A percentile compares a stretch with the other conserved stretches of the same genome.
phyloP scores from a whole-genome alignment of 1,284 basidiomycete species.

The Paramarasmius palmivorus region DNA sequence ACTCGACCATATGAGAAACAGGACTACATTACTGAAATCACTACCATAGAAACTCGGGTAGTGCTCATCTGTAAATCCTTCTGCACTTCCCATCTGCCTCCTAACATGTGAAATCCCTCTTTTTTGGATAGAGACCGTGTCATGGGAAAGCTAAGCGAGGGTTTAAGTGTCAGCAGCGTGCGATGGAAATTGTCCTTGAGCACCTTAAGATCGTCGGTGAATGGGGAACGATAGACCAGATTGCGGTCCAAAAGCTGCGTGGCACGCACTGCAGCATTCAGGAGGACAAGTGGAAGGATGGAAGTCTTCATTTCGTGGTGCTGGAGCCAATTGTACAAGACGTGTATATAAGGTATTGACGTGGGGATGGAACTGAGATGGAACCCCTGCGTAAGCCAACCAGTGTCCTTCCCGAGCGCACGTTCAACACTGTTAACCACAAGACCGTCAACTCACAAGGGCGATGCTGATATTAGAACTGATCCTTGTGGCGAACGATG shows the following conservation, averaged over 20 bases:
- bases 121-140: slow-evolving; percentile 38
- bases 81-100: slow-evolving; percentile 40
- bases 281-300: background rate
- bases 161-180: too few species aligned
- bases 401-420: too few species aligned
- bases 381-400: too few species aligned
- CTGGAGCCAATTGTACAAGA: too few species aligned
- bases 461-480: too few species aligned
- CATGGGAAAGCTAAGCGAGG: slow-evolving; percentile 41
- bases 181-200: background rate
- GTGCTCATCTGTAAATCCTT: slow-evolving; percentile 45
- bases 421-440: too few species aligned
- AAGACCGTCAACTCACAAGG: too few species aligned
- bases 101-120: slow-evolving; percentile 37
- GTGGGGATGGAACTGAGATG: too few species aligned
- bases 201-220: slow-evolving; percentile 40
- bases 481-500: too few species aligned
- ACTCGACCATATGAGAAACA: background rate
- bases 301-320: background rate
- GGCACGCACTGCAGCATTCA: slow-evolving; percentile 17
- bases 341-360: too few species aligned
- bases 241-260: slow-evolving; percentile 43
- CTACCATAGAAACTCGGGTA: slow-evolving; percentile 55
- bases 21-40: slow-evolving; percentile 45
- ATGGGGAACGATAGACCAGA: slow-evolving; percentile 49